These are phyloP conservation scores for Lipomyces anomalus DNA, from an alignment of 805 yeast species.

Conservation along the genomic window DNA sequence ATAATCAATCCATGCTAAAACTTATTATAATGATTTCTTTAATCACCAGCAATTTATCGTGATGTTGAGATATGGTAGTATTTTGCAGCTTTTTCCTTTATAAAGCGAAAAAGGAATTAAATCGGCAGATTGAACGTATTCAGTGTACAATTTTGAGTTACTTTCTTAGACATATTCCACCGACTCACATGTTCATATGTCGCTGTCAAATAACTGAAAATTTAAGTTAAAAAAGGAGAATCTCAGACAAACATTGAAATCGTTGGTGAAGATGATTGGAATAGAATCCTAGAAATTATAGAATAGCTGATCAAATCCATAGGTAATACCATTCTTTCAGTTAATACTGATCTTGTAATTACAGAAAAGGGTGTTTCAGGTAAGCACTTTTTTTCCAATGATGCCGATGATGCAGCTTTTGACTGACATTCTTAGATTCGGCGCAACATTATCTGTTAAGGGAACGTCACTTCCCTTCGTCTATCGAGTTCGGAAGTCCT, in stretches of 20 bases:
- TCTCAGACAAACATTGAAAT: slow-evolving; percentile 97
- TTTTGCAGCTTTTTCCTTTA: too few relatives aligned
- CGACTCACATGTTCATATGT: too few relatives aligned
- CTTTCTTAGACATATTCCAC: too few relatives aligned
- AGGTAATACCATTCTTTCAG: slow-evolving; percentile 77
- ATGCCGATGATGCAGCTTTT: not conserved
- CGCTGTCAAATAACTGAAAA: too few relatives aligned
- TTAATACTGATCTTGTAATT: slow-evolving; percentile 89
- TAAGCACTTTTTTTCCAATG: not conserved
- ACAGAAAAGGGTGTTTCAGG: slow-evolving; percentile 97
- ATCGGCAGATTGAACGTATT: too few relatives aligned
- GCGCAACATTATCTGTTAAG: slow-evolving; percentile 95
- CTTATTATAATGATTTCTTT: too few relatives aligned
- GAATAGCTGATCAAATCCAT: slow-evolving; percentile 89
- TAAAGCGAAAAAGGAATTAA: too few relatives aligned
- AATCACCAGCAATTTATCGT: too few relatives aligned
- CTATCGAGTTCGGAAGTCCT: slow-evolving; percentile 91
- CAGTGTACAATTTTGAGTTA: too few relatives aligned
- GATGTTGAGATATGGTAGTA: too few relatives aligned
- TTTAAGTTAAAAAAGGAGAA: slow-evolving; percentile 99
- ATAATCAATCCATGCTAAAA: too few relatives aligned
- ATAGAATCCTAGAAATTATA: slow-evolving; percentile 87
- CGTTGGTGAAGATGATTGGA: slow-evolving; percentile 95
- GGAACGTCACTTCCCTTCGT: slow-evolving; percentile 88
- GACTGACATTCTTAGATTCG: slow-evolving; percentile 40